These are phyloP conservation scores for Pythium scleroteichum DNA, from an alignment of 352 stramenopile species.

Conservation along the genomic window DNA sequence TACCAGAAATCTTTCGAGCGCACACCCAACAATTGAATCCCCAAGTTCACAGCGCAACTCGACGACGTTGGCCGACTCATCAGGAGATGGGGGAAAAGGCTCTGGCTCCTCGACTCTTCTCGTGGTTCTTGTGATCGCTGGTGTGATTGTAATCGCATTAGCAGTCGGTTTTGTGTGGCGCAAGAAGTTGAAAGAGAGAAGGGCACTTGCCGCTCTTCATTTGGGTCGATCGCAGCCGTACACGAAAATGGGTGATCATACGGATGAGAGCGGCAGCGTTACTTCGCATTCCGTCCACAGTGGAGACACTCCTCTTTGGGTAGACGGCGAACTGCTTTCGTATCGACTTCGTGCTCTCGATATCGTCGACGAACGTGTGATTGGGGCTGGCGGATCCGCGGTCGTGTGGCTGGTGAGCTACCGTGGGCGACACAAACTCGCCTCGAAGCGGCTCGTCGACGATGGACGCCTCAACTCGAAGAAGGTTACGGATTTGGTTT, in stretches of 20 bases:
- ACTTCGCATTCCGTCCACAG: neutral
- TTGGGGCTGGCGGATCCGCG: conserved; percentile 44
- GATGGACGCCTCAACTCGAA: conserved; percentile 32
- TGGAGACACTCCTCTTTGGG: conserved; percentile 34
- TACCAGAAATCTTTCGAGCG: too few relatives aligned
- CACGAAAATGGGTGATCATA: conserved; percentile 1
- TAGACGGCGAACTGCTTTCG: conserved; percentile 35
- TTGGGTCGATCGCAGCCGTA: neutral
- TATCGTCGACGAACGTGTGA: conserved; percentile 40
- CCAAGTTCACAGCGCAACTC: neutral
- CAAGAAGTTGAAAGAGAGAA: neutral
- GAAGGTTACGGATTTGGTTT: conserved; percentile 48
- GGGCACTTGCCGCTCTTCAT: conserved; percentile 1
- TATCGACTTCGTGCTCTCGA: conserved; percentile 17
- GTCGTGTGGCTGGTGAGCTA: conserved; percentile 54
- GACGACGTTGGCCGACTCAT: neutral
- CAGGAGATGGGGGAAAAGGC: neutral
- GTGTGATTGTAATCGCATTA: conserved; percentile 7
- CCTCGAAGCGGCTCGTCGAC: conserved; percentile 52
- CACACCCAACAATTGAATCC: too few relatives aligned
- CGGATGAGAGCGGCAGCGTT: neutral
- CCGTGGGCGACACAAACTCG: conserved; percentile 35
- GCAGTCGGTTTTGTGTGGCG: conserved; percentile 2
- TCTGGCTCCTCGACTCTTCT: conserved; percentile 2
- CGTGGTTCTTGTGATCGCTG: neutral